Evolutionary conservation across 768 basidiomycete genomes (phyloP).

Genomic region (Leccinum fibrillosum): DNA sequence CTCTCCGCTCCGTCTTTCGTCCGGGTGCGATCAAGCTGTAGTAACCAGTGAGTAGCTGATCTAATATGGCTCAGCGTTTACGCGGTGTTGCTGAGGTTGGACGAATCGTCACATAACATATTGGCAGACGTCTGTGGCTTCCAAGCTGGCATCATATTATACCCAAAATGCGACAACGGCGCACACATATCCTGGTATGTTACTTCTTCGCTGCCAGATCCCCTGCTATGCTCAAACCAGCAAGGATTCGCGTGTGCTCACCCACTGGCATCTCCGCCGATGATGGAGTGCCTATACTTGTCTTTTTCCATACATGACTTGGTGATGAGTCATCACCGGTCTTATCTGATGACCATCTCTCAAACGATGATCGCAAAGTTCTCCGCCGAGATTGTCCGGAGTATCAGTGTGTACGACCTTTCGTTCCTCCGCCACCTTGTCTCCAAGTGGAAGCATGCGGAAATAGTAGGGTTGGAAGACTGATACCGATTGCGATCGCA

Average conservation of each 20-base stretch:
- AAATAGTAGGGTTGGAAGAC: constrained; percentile 23
- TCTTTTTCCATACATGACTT: constrained; percentile 53
- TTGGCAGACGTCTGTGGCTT: constrained; percentile 51
- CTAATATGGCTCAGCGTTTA: constrained; percentile 6
- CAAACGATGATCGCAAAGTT: constrained; percentile 38
- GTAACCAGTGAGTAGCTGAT: constrained; percentile 33
- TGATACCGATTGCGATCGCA: constrained; percentile 23
- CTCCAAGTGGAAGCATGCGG: constrained; percentile 29
- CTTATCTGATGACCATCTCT: constrained; percentile 34
- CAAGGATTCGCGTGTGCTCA: constrained; percentile 27
- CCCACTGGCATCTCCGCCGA: constrained; percentile 43
- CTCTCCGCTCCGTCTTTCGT: constrained; percentile 44
- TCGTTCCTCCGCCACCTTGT: constrained; percentile 44
- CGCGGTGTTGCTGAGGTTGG: constrained; percentile 37
- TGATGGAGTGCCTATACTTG: constrained; percentile 53
- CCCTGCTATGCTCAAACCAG: constrained; percentile 11
- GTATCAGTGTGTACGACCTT: constrained; percentile 43
- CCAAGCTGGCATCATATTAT: constrained; percentile 22
- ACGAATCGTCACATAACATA: constrained; percentile 38
- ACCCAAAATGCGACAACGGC: constrained; percentile 5
- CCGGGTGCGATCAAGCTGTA: constrained; percentile 41
- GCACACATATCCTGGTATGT: constrained; percentile 11
- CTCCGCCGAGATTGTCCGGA: constrained; percentile 31
- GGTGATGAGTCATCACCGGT: constrained; percentile 41
- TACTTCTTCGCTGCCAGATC: constrained; percentile 1